Evolutionary conservation across 1,284 basidiomycete genomes (phyloP).

Genomic region (Athelia psychrophila): DNA sequence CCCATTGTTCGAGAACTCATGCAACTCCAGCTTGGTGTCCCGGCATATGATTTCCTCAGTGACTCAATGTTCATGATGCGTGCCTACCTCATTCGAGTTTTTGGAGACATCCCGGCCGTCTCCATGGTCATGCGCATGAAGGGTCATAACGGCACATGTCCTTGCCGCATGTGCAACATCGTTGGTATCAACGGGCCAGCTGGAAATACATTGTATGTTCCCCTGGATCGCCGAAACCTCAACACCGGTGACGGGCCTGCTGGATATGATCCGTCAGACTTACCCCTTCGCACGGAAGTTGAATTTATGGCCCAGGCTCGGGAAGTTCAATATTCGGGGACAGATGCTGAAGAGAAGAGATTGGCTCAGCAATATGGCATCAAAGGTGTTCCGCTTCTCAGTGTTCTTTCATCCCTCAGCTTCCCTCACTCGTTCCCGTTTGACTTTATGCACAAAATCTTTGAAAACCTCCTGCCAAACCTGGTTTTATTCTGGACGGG

Average conservation of each 20-base stretch:
- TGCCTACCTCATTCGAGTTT: conserved; percentile 24
- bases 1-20: conserved; percentile 36
- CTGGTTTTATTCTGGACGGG: conserved; percentile 25
- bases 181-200: conserved; percentile 28
- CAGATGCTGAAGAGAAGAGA: conserved; percentile 7
- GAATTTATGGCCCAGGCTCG: conserved; percentile 15
- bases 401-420: conserved; percentile 18
- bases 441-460: conserved; percentile 35
- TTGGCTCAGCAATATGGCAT: conserved; percentile 24
- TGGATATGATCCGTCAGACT: conserved; percentile 17
- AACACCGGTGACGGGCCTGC: background rate
- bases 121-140: conserved; percentile 32
- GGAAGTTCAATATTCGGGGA: conserved; percentile 15
- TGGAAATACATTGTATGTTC: conserved; percentile 31
- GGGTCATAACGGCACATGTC: conserved; percentile 40
- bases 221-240: conserved; percentile 19
- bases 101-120: conserved; percentile 29
- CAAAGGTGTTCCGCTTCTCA: conserved; percentile 22
- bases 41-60: conserved; percentile 26
- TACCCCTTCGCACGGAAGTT: conserved; percentile 23
- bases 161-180: conserved; percentile 44
- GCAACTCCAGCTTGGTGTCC: conserved; percentile 30
- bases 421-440: conserved; percentile 29
- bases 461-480: conserved; percentile 25
- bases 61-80: conserved; percentile 15